Evolutionary conservation across 2,329 filamentous ascomycete genomes (phyloP), one percentile per base, ranked within the genome.

Genomic region (Aureobasidium subglaciale): DNA sequence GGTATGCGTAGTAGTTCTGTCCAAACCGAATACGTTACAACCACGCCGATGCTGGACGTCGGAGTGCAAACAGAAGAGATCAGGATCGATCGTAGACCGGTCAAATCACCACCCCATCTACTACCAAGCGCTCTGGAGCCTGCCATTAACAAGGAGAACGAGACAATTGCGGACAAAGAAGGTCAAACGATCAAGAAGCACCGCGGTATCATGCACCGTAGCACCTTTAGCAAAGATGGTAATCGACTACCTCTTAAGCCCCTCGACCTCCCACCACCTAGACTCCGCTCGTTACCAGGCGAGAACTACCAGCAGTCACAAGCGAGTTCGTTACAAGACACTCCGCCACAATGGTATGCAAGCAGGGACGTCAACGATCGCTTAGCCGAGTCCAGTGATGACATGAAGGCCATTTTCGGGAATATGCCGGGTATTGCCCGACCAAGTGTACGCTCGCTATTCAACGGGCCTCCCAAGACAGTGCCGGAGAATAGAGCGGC

Each of bases 51-150:
- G 61, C 74, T 73, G 37, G 85, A 78, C 56, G 77, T 72, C 42
- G 83, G 80, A 2, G 79, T 91, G 57, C 93, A 99, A 74, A 99
- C 93, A 0, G 91, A 97, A 63, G 88, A 89, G 58, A 96, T 97
- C 57, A 82, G 88, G 55, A 82, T 95, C 5, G 91, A 95, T 66
- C 82, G 83, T 72, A 82, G 90, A 59, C 74, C 89, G 41, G 82
- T 86, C 59, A 85, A 84, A 61, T 76, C 96, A 24, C 89, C 90
- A 13, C 75, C 83, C 1, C 87, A 93, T 65, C 78, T 96, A 30
- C 83, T 90, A 56, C 90, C 48, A 15, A 54, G 46, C 15, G 43
- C 46, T 11, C 35, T 56, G 9, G 55, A 43, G 16, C 5, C 7
- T 32, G 24, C 9, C 18, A 27, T 13, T 11, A 15, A 27, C 25